Evolutionary conservation across 2,329 filamentous ascomycete species (phyloP).

Genomic region (Dothidotthia symphoricarpi): DNA sequence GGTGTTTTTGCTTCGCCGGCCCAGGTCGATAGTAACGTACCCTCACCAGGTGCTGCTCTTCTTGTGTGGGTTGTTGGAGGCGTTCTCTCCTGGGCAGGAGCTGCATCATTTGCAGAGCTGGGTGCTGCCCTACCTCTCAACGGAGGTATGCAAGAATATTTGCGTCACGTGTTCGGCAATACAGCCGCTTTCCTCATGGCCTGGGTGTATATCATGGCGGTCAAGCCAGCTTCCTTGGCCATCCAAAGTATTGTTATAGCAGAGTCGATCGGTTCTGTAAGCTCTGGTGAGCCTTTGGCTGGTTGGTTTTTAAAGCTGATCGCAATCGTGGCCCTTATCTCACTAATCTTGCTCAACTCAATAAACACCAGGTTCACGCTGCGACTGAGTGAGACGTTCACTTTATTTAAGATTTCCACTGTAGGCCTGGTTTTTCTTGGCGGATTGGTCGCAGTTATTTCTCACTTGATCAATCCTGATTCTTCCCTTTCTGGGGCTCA

Average conservation of each 20-base stretch:
- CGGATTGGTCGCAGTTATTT: constrained; percentile 31
- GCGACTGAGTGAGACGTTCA: constrained; percentile 45
- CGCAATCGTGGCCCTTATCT: constrained; percentile 38
- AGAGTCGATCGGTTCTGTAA: constrained; percentile 51
- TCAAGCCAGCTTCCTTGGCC: constrained; percentile 64
- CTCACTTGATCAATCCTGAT: constrained; percentile 27
- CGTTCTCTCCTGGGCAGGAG: constrained; percentile 63
- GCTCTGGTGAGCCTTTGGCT: constrained; percentile 22
- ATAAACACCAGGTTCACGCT: constrained; percentile 45
- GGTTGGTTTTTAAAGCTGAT: constrained; percentile 37
- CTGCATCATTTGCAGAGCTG: constrained; percentile 61
- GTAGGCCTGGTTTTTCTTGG: constrained; percentile 34
- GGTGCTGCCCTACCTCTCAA: constrained; percentile 63
- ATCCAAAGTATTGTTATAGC: constrained; percentile 64
- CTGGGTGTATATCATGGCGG: constrained; percentile 64
- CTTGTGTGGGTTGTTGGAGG: constrained; percentile 63
- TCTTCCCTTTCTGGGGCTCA: constrained; percentile 30
- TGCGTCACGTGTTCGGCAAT: constrained; percentile 61
- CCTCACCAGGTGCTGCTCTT: constrained; percentile 59
- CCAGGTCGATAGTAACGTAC: constrained; percentile 62
- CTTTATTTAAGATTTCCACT: constrained; percentile 41
- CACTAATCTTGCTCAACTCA: constrained; percentile 46
- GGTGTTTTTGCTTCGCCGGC: constrained; percentile 66
- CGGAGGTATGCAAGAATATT: constrained; percentile 63
- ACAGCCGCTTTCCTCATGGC: constrained; percentile 62